phyloP scores from a whole-genome alignment of 345 rosid species.

The Erucastrum elatum region DNA sequence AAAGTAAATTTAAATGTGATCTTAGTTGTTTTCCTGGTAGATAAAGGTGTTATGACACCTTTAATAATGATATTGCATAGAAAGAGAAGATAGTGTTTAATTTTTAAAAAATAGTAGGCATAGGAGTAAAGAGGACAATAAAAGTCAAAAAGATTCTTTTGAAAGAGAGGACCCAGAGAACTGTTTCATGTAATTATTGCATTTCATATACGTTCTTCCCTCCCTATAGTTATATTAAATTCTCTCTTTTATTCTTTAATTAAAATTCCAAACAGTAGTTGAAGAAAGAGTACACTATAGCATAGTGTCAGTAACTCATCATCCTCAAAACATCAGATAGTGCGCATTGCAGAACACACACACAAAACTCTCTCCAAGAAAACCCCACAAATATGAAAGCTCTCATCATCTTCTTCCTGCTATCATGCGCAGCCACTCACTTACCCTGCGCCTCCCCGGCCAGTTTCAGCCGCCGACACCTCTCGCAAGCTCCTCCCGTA shows the following conservation, averaged over 20 bases:
- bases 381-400: slow-evolving; percentile 10
- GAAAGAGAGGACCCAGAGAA: slow-evolving; percentile 33
- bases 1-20: background rate
- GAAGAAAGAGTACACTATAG: slow-evolving; percentile 14
- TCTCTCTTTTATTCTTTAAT: background rate
- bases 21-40: slow-evolving; percentile 27
- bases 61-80: slow-evolving; percentile 29
- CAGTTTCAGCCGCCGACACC: slow-evolving; percentile 28
- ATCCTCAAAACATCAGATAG: slow-evolving; percentile 16
- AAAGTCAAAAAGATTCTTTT: slow-evolving; percentile 44
- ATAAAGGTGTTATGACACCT: slow-evolving; percentile 14
- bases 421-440: slow-evolving; percentile 21
- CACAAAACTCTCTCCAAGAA: slow-evolving; percentile 18
- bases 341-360: slow-evolving; percentile 26
- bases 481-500: slow-evolving; percentile 20
- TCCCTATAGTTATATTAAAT: background rate
- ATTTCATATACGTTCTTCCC: slow-evolving; percentile 33
- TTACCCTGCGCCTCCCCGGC: slow-evolving; percentile 16
- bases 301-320: slow-evolving; percentile 12
- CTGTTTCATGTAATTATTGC: slow-evolving; percentile 35
- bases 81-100: slow-evolving; percentile 27
- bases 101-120: slow-evolving; percentile 5
- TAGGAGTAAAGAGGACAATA: slow-evolving; percentile 20
- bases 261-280: background rate
- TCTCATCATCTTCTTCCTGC: slow-evolving; percentile 15